Base-by-base conservation (phyloP, 495 filamentous ascomycete genomes). In the Annulohypoxylon maeteangense region DNA sequence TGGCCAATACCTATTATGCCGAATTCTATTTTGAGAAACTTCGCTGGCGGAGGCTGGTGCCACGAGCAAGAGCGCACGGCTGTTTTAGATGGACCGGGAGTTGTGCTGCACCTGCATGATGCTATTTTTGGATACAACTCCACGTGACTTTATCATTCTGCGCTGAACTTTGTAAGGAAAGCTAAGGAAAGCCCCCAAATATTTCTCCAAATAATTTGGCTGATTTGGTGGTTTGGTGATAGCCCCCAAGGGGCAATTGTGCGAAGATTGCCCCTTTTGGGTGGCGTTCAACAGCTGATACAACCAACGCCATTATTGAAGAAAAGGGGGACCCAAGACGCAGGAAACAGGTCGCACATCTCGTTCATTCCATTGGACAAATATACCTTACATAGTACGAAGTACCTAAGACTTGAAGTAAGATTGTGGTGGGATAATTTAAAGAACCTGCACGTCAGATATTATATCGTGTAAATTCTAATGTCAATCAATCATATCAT, bases 71-170 rank as follows among this genome's bases (percentile, higher is more conserved):
- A 71, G 62, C 68, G 68, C 69, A 72, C 69, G 69, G 69, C 64
- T 67, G 69, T 72, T 72, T 72, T 72, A 72, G 69, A 72, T 67
- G 58, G 69, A 44, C 69, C 69, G 69, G 63, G 64, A 67, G 58
- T 71, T 58, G 44, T 64, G 42, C 55, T 65, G 45, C 47, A 64
- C 27, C 36, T 62, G 42, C 27, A 48, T 40, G 34, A 38, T 38
- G 25, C 62, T 71, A 67, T 66, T 62, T 58, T 51, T 71, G 56
- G 68, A 36, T 14, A 65, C 44, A 38, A 7, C n/a, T 12, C 53
- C 69, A 72, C 69, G 69, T 72, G 69, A 72, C 38, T 11, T 27
- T 25, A 1, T 20, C n/a, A 31, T 27, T 51, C 54, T 66, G 31
- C 20, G 29, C 45, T 57, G 14, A n/a, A 36, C 6, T 48, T 44